Evolutionary conservation across 2,329 filamentous ascomycete species (phyloP), one percentile per base, ranked within the genome.

Genomic region (Pseudocercospora crystallina): DNA sequence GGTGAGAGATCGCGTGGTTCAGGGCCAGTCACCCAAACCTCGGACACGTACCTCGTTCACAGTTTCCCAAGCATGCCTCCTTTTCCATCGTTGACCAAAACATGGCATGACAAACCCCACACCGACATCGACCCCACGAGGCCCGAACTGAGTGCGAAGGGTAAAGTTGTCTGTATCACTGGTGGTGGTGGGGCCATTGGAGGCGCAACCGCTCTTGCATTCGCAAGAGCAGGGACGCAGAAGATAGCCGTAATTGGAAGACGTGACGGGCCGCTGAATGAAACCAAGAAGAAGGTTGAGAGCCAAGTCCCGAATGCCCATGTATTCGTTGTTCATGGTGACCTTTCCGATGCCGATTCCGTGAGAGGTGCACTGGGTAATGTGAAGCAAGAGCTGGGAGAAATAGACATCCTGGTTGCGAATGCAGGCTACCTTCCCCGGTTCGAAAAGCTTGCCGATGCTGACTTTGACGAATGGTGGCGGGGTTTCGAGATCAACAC

Each of bases 121-220:
- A 47, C 57, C 11, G 62, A 68, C 11, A 67, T 75, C 31, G 70
- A 65, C 30, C 72, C 73, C 12, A 65, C 60, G 5, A 67, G 67
- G 4, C 70, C 74, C 1, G 70, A 71, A 47, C 66, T 76, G 26
- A 73, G 69, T 7, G 67, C 64, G 38, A 63, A 62, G 47, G 72
- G 69, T 43, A 76, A 74, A 54, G 68, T 59, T 2, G 59, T 76
- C 2, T 3, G 76, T 5, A 58, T 76, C 12, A 78, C 75, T 4
- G 75, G 75, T 15, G 74, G 70, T 0, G 41, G 36, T 13, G 35
- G 32, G 5, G 43, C 35, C 3, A 45, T 53, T 14, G 50, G 50
- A 12, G 15, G 29, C 15, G 44, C 37, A 12, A 53, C 30, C 7
- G 40, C 50, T 11, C 35, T 15, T n/a, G 34, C 39, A 5, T 53